phyloP scores from a whole-genome alignment of 164 flowering plant genomes.

The Liriodendron chinense region DNA sequence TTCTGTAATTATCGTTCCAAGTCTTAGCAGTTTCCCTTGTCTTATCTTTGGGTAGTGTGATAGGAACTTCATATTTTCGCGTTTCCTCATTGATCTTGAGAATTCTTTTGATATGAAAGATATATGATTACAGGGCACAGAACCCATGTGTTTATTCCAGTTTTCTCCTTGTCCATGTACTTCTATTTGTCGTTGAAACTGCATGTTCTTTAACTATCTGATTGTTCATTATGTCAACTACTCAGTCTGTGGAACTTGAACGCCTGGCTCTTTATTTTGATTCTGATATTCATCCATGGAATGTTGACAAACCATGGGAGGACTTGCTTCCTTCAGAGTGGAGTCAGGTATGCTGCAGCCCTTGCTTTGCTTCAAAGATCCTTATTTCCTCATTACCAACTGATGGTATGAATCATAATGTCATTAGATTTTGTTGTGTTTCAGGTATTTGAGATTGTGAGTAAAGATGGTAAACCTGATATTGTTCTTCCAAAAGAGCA shows the following conservation, averaged over 20 bases:
- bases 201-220: not conserved
- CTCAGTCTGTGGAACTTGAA: conserved; percentile 82
- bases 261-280: conserved; percentile 82
- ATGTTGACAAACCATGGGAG: conserved; percentile 73
- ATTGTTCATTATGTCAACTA: conserved; percentile 1
- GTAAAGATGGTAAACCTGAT: conserved; percentile 53
- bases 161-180: not conserved
- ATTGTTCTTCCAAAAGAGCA: conserved; percentile 37
- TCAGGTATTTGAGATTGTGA: conserved; percentile 77
- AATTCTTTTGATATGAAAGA: not conserved
- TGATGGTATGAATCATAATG: not conserved
- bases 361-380: not conserved
- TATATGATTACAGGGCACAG: too few species aligned
- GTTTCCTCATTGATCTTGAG: not conserved
- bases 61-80: not conserved
- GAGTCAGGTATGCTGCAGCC: conserved; percentile 55
- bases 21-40: not conserved
- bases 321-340: conserved; percentile 89
- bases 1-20: not conserved
- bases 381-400: not conserved
- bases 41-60: not conserved
- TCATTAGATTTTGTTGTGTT: conserved; percentile 8
- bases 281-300: conserved; percentile 84
- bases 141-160: not conserved
- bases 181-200: not conserved